A percentile compares a stretch with the other conserved stretches of the same genome.
Conservation (phyloP, 208 protist species). For the Herpetomonas muscarum region DNA sequence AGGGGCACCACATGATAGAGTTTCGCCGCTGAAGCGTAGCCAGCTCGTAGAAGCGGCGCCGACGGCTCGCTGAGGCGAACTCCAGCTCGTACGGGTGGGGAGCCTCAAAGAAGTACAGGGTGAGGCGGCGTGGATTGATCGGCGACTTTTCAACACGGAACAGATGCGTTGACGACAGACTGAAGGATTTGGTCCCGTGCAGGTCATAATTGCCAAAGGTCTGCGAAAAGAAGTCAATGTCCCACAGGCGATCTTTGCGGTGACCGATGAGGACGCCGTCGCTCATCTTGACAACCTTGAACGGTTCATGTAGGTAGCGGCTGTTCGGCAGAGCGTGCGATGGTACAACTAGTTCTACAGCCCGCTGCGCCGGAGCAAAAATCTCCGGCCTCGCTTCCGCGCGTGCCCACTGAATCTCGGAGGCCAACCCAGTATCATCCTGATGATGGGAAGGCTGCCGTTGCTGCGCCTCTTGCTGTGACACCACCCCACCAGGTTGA, state of each 20-base stretch:
- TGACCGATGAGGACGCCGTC: conserved; percentile 17
- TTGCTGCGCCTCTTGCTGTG: not conserved
- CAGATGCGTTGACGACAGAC: conserved; percentile 36
- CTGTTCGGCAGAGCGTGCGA: conserved; percentile 72
- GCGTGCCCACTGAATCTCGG: conserved; percentile 18
- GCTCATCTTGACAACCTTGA: conserved; percentile 55
- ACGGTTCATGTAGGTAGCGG: conserved; percentile 51
- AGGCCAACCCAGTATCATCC: conserved; percentile 4
- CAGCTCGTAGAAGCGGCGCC: conserved; percentile 73
- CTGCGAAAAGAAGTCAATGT: conserved; percentile 49
- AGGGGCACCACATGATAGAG: conserved; percentile 74
- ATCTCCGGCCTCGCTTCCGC: conserved; percentile 31
- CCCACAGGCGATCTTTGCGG: conserved; percentile 66
- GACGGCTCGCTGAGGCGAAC: conserved; percentile 43
- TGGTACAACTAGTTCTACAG: conserved; percentile 35
- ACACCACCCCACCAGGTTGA: no score
- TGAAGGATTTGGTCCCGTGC: conserved; percentile 43
- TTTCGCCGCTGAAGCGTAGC: conserved; percentile 50
- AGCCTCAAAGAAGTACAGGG: conserved; percentile 69
- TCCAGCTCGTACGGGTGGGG: conserved; percentile 67
- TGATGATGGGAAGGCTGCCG: not conserved
- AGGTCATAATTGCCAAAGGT: conserved; percentile 55
- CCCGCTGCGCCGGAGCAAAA: conserved; percentile 27
- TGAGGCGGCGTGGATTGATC: conserved; percentile 33
- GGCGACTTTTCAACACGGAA: conserved; percentile 64